A percentile compares a stretch with the other conserved stretches of the same genome.
Conservation (phyloP, 139 green algal species). For the Coccomyxa sp. region DNA sequence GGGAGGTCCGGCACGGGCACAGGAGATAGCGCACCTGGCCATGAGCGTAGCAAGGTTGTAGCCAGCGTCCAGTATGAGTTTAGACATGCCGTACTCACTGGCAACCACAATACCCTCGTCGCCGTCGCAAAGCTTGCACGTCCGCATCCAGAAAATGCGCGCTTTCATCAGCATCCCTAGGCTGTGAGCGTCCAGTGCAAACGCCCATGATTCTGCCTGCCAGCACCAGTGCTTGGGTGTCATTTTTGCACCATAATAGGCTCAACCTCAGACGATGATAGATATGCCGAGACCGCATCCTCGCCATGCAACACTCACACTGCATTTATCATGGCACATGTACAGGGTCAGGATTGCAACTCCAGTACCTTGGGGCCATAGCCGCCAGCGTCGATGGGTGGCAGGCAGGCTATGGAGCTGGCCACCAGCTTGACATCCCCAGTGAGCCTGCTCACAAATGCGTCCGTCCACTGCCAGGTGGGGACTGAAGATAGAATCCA, state of each 20-base stretch:
- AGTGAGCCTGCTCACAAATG: slow-evolving; percentile 36
- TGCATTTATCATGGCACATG: neutral
- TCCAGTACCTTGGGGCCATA: slow-evolving; percentile 25
- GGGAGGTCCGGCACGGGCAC: too few relatives aligned
- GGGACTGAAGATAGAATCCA: slow-evolving; percentile 55
- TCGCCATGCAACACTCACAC: too few relatives aligned
- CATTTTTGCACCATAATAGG: too few relatives aligned
- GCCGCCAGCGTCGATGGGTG: slow-evolving; percentile 27
- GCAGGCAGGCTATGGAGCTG: slow-evolving; percentile 68
- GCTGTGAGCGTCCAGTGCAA: slow-evolving; percentile 28
- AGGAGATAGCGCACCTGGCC: slow-evolving; percentile 18
- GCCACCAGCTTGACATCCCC: slow-evolving; percentile 37
- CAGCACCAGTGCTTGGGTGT: too few relatives aligned
- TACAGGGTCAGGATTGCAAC: neutral
- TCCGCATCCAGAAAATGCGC: slow-evolving; percentile 47
- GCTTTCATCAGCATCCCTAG: slow-evolving; percentile 27
- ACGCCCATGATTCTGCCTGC: slow-evolving; percentile 39
- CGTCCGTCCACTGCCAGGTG: slow-evolving; percentile 68
- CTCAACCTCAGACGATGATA: too few relatives aligned
- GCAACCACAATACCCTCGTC: slow-evolving; percentile 39
- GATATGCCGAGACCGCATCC: too few relatives aligned
- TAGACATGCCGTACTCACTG: slow-evolving; percentile 70
- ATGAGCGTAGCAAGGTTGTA: slow-evolving; percentile 74
- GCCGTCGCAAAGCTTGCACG: slow-evolving; percentile 68
- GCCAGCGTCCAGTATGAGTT: slow-evolving; percentile 39